Base-by-base conservation (phyloP, 192 early-diverging fungal genomes). In the Geosiphon pyriformis region DNA sequence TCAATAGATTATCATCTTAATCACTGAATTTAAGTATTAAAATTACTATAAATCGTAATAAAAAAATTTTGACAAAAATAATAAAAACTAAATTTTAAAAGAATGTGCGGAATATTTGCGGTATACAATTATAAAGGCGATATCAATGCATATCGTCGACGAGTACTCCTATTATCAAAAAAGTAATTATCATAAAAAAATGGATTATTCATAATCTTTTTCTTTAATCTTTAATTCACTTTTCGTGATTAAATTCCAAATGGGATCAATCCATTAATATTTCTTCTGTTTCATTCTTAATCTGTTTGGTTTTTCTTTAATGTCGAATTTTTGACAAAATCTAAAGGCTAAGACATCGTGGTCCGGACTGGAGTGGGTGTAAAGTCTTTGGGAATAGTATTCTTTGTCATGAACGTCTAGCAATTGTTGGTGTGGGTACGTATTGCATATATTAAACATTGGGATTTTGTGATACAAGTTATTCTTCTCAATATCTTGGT, bases 301-400 rank as follows among this genome's bases (percentile, higher is more conserved):
- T 20, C 23, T 10, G 0, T 54, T 12, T 50, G 7, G n/a, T 20
- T 20, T 10, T 23, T 33, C 29, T 30, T 51, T 54, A 18, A 4
- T 3, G 20, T n/a, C 31, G 18, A 25, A 30, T n/a, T 17, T 35
- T 27, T 31, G 3, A 35, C 26, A 29, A 57, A 17, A 49, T 6
- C n/a, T 58, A 55, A 59, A 92, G 91, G 72, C 77, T 98, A 51
- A 87, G 96, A 70, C 96, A 98, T 74, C 91, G 96, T 76, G 96
- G 96, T 42, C 96, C 96, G n/a, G 94, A 98, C 77, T 98, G 96
- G 96, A 90, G 86, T 67, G 96, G 96, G 33, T 90, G 92, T 80
- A 83, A 81, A 31, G 77, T 90, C 35, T 74, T 78, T 27, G 90
- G 85, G 58, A 90, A 94, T 82, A 86, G 87, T 80, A 90, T 98